These are phyloP conservation scores for Beauveria pseudobassiana DNA, from an alignment of 2,329 filamentous ascomycete species.

Conservation along the genomic window DNA sequence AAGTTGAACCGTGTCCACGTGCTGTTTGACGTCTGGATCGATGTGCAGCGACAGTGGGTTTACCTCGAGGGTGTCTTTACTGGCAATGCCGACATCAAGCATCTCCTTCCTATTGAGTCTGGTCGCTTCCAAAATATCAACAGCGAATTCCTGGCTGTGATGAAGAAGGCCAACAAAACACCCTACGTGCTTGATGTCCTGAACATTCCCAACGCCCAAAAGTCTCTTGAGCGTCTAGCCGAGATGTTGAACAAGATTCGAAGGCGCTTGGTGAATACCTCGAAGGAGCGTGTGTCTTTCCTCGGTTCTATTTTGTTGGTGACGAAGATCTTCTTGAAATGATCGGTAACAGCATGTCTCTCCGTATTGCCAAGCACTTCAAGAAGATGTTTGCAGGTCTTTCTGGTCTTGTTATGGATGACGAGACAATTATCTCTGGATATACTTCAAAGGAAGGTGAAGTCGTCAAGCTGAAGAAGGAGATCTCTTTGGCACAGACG, in stretches of 20 bases:
- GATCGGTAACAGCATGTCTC: slow-evolving; percentile 96
- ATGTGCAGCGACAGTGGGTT: slow-evolving; percentile 99
- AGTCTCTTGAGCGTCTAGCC: slow-evolving; percentile 90
- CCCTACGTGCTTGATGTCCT: slow-evolving; percentile 94
- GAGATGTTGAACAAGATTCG: slow-evolving; percentile 96
- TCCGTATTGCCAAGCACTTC: slow-evolving; percentile 96
- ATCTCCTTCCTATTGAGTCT: slow-evolving; percentile 91
- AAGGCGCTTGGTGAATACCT: slow-evolving; percentile 98
- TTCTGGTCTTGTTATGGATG: slow-evolving; percentile 82
- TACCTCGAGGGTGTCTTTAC: slow-evolving; percentile 99
- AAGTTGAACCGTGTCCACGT: slow-evolving; percentile 96
- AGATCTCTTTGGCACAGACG: slow-evolving; percentile 86
- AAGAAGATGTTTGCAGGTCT: slow-evolving; percentile 99
- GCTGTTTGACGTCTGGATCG: slow-evolving; percentile 98
- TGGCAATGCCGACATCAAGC: slow-evolving; percentile 97
- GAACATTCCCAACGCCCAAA: slow-evolving; percentile 91
- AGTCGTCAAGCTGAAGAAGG: slow-evolving; percentile 75
- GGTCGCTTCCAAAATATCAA: slow-evolving; percentile 99
- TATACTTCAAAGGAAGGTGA: slow-evolving; percentile 96
- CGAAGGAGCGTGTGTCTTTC: slow-evolving; percentile 93
- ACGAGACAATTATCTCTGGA: slow-evolving; percentile 80
- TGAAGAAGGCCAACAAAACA: slow-evolving; percentile 98
- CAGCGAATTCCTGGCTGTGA: slow-evolving; percentile 95
- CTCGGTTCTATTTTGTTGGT: slow-evolving; percentile 98
- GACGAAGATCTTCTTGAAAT: slow-evolving; percentile 98